phyloP scores from a whole-genome alignment of 305 asterid genomes.

The Galium porrigens region DNA sequence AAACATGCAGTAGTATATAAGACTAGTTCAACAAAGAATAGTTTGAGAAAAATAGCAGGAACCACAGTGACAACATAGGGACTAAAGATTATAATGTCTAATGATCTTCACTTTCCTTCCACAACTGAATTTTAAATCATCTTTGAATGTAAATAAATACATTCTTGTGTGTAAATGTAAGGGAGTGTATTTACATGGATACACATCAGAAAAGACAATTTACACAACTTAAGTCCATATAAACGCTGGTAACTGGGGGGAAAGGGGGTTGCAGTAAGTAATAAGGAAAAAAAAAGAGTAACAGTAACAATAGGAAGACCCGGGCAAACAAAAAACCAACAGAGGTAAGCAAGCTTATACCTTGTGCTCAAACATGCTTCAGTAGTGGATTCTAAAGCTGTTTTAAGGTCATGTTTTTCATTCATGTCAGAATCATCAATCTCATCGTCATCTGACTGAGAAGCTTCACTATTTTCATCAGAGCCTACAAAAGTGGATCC shows the following conservation, averaged over 20 bases:
- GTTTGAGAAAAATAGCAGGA: background rate
- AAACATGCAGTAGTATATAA: slow-evolving; percentile 5
- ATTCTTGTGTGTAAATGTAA: background rate
- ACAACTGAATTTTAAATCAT: background rate
- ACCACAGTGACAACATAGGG: background rate
- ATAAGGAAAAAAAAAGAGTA: no score
- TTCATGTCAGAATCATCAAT: slow-evolving; percentile 38
- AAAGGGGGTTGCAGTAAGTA: no score
- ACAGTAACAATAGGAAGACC: background rate
- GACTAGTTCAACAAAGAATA: background rate
- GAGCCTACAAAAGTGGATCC: slow-evolving; percentile 17
- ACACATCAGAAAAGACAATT: background rate
- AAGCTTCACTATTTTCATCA: slow-evolving; percentile 28
- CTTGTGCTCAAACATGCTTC: slow-evolving; percentile 34
- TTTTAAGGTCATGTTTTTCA: slow-evolving; percentile 31
- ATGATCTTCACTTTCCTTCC: background rate
- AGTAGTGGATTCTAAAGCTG: slow-evolving; percentile 22
- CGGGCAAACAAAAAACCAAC: slow-evolving; percentile 3
- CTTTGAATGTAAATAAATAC: background rate
- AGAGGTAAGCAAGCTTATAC: slow-evolving; percentile 21
- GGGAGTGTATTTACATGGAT: background rate
- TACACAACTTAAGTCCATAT: background rate
- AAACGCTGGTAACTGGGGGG: background rate
- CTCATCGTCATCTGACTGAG: slow-evolving; percentile 30
- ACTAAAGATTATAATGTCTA: background rate